Base-by-base conservation (phyloP, 1,284 basidiomycete genomes). In the Puccinia hordei region DNA sequence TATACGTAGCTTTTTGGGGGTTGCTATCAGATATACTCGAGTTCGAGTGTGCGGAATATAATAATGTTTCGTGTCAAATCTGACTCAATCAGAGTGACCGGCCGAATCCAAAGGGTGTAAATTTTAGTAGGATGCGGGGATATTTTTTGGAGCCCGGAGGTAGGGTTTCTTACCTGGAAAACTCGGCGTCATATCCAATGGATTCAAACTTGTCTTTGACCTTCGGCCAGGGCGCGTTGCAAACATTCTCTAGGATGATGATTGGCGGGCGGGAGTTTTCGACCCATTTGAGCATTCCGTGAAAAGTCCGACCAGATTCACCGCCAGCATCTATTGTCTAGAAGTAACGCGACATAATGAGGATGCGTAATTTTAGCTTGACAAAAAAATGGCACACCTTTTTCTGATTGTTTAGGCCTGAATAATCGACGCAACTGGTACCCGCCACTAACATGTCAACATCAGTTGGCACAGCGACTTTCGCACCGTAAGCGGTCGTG, bases 351-450 rank as follows among this genome's bases (percentile, higher is more conserved):
- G 30, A 46, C 15, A 55, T 10, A 15, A n/a, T 63, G 33, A 66
- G 51, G 24, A 46, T 12, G 10, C 46, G 44, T 13, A 59, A 12
- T 51, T 35, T 46, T n/a, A 41, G 38, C 27, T 12, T 35, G 12
- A 49, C 35, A 66, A 46, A 55, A 35, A 38, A 22, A 72, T 30
- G 69, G 33, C 33, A 92, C 66, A 90, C 92, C 85, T 98, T 94
- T 85, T 94, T 94, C 85, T 92, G 90, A 84, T 93, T 96, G 86
- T 98, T 98, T 76, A 98, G 89, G 83, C 92, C 93, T 19, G 95
- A 98, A 84, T 96, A 98, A 85, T 98, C 95, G 82, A 98, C 95
- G 83, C 95, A 98, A 9, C 94, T 96, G 0, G 95, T 98, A 27
- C 95, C 95, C 0, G 95, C 95, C 77, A 98, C 90, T 81, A 84